These are phyloP conservation scores for Dacryopinax primogenitus DNA, from an alignment of 768 basidiomycete species.

Conservation along the genomic window DNA sequence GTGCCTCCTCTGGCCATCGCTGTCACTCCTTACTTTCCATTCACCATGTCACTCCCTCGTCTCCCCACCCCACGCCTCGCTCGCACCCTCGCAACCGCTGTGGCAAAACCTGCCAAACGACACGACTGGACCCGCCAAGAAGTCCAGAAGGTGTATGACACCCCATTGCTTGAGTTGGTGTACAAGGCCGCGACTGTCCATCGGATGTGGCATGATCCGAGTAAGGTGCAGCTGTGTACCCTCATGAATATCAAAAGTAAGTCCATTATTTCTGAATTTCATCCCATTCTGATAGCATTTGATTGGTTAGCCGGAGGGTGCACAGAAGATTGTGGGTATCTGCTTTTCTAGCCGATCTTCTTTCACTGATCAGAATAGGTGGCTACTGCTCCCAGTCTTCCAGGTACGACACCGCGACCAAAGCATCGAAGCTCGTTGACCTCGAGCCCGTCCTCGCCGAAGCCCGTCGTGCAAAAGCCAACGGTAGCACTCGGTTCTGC, in stretches of 20 bases:
- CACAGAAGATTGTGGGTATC: slow-evolving; percentile 73
- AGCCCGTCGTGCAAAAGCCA: slow-evolving; percentile 85
- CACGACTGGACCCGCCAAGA: slow-evolving; percentile 66
- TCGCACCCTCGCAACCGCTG: neutral
- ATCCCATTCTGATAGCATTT: slow-evolving; percentile 1
- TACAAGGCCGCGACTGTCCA: slow-evolving; percentile 73
- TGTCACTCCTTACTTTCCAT: neutral
- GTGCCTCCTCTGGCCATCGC: neutral
- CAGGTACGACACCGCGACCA: slow-evolving; percentile 78
- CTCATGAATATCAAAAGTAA: slow-evolving; percentile 97
- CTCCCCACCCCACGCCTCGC: neutral
- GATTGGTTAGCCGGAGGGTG: slow-evolving; percentile 70
- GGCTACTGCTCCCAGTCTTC: slow-evolving; percentile 98
- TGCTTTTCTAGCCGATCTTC: slow-evolving; percentile 11
- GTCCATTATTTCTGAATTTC: slow-evolving; percentile 24
- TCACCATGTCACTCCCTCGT: neutral
- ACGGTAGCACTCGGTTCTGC: slow-evolving; percentile 94
- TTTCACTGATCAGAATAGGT: slow-evolving; percentile 34
- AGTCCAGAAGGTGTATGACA: slow-evolving; percentile 74
- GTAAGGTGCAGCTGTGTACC: slow-evolving; percentile 88
- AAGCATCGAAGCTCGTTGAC: slow-evolving; percentile 74
- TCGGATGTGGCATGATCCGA: slow-evolving; percentile 72
- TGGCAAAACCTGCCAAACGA: slow-evolving; percentile 28
- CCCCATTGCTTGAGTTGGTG: slow-evolving; percentile 75
- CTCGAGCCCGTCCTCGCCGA: slow-evolving; percentile 87